Conservation (phyloP, 192 early-diverging fungal genomes). For the Coemansia sp. region DNA sequence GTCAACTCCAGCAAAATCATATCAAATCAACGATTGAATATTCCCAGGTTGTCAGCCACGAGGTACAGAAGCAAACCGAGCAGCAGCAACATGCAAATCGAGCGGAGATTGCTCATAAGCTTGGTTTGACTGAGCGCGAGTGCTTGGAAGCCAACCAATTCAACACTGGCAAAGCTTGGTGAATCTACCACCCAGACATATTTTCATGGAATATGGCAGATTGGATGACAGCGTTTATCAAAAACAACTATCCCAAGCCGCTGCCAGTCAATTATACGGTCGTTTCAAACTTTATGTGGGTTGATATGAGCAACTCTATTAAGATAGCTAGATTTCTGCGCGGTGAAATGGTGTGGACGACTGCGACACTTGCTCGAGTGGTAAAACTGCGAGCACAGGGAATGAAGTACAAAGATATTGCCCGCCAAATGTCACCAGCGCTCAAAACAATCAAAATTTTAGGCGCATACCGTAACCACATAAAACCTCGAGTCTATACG, state of each 20-base stretch:
- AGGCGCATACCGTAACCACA: too few relatives aligned
- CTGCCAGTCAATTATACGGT: conserved; percentile 3
- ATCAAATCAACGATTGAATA: background rate
- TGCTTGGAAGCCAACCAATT: conserved; percentile 13
- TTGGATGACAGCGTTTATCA: conserved; percentile 14
- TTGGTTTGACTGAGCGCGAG: background rate
- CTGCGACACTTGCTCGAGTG: background rate
- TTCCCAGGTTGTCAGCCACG: background rate
- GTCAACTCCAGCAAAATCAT: background rate
- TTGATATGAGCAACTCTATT: conserved; percentile 6
- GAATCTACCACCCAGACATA: conserved; percentile 9
- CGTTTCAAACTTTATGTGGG: conserved; percentile 28
- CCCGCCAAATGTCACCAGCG: conserved; percentile 7
- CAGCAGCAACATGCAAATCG: conserved; percentile 3
- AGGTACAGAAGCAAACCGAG: background rate
- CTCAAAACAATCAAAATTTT: too few relatives aligned
- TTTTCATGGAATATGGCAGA: conserved; percentile 11
- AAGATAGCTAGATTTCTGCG: conserved; percentile 3
- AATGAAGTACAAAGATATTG: conserved; percentile 6
- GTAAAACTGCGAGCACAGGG: conserved; percentile 3
- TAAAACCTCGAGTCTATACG: too few relatives aligned
- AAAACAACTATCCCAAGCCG: conserved; percentile 10
- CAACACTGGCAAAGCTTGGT: conserved; percentile 1
- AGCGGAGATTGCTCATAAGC: background rate
- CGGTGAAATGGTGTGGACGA: conserved; percentile 15